Evolutionary conservation across 495 filamentous ascomycete species (phyloP), one percentile per base, ranked within the genome.

Genomic region (Penicillium verhagenii): DNA sequence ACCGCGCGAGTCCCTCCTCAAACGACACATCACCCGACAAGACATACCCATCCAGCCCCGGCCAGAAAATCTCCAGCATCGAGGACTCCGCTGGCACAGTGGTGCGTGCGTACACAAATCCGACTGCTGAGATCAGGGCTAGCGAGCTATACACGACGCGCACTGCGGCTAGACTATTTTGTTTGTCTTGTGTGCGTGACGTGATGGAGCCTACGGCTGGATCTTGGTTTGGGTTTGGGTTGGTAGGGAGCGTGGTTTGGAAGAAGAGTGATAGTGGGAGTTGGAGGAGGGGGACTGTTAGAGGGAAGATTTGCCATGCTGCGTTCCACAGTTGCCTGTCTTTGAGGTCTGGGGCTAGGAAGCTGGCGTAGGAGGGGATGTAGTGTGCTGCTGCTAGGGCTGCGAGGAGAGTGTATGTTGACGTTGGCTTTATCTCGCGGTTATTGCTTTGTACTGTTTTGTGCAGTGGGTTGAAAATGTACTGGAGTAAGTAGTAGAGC

Each of bases 301-400:
- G 14, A 5, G 64, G 64, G 50, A 63, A 63, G 0, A 63, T 16
- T 35, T 66, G 60, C 64, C 64, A 66, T 35, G 52, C n/a, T 11
- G 57, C 64, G 40, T 63, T 63, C 31, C 39, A 49, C 13, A 9
- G 21, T 29, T 33, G 47, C 4, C 57, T 53, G 1, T n/a, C 4
- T 10, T 52, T 43, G 18, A 66, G 24, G 6, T 49, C 48, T 2
- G 52, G 47, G 18, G 53, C 52, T 40, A 47, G 52, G 16, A 60
- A 63, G 35, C 35, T 58, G 1, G 43, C 57, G 16, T 40, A 58
- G 3, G 35, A 53, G 13, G 43, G 50, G 8, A 62, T 39, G 18
- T 60, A 58, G 24, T 58, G 61, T 19, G 44, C 54, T 19, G 43
- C n/a, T 0, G 52, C 10, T 9, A 59, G 23, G 0, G 57, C 54